Evolutionary conservation across 352 stramenopile genomes (phyloP), one percentile per base, ranked within the genome.

Genomic region (Phytophthora sp.): DNA sequence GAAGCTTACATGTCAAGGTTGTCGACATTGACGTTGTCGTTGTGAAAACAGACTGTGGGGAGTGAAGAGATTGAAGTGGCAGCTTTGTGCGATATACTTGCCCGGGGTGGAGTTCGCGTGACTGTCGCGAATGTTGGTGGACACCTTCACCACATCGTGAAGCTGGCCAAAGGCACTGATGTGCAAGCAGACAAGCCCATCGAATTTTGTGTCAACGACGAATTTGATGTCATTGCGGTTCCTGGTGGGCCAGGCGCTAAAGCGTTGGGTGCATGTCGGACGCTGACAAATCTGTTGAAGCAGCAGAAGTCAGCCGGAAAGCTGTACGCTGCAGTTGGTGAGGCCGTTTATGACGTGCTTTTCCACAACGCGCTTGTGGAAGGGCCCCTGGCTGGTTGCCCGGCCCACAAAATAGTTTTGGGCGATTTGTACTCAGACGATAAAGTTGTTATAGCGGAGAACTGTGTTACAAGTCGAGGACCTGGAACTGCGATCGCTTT

Each of bases 61-160:
- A 79, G 70, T 48, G 84, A 89, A 60, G 84, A 92, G 37, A 89
- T 92, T 8, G 81, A 92, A 24, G 69, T 88, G 38, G 81, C 66
- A 12, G 75, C 60, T 39, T 58, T 92, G 4, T 74, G 64, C 17
- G 71, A 73, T 23, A 65, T 92, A 37, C 52, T 92, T 37, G 66
- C 79, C 34, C 79, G 77, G 10, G 84, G 75, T 17, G 81, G 84
- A 18, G 77, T 89, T 24, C 81, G 77, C 30, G 81, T 92, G 52
- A 91, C 79, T 35, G 54, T 92, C 32, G 84, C 79, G 2, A 72
- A 69, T 24, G 73, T 89, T 12, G 69, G 57, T n/a, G 57, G 69
- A n/a, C 63, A 82, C 27, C 66, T 76, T 24, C 61, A 84, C 51
- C 78, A 81, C 43, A 54, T 92, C 27, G 77, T 92, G 28, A 84